Base-by-base conservation (phyloP, 345 rosid genomes). In the Toxicodendron radicans region DNA sequence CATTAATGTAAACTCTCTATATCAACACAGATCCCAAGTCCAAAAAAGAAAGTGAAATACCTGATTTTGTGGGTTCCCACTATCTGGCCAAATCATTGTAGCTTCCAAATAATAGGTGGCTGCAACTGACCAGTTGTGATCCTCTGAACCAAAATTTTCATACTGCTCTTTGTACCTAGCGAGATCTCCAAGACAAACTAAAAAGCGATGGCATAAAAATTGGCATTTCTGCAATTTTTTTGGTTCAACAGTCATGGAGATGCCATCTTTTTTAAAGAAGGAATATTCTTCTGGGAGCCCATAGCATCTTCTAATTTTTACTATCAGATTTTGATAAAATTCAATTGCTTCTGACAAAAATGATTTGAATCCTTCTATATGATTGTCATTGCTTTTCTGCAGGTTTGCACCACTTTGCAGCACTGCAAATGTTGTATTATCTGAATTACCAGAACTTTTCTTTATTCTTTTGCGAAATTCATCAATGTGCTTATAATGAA, bases 1-100 rank as follows among this genome's bases (percentile, higher is more conserved):
- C 24, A 52, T 9, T 2, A 11, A 58, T 12, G 10, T 32, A 58
- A 64, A 64, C 61, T 5, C 35, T 24, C 12, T 10, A 71, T 13
- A 58, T 54, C 21, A 68, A 43, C 41, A 69, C n/a, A 38, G 21
- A 48, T 59, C 43, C 27, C 6, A 16, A n/a, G 41, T 71, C 68
- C 58, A 20, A 53, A 62, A 24, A 53, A 72, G 32, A 59, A 51
- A 52, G 41, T 49, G 10, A 66, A 33, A 45, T 74, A 90, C 99
- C 93, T 92, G 98, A 81, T 95, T 95, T 69, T 95, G 99, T 24
- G 97, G 94, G 81, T 91, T 92, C 38, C 97, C 99, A 75, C 97
- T 81, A 67, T 90, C 88, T 12, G 97, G 97, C 92, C 95, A 92
- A 74, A 86, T 80, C 73, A 66, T 77, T 67, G 86, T 86, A 73